A percentile compares a stretch with the other conserved stretches of the same genome.
phyloP scores from a whole-genome alignment of 495 filamentous ascomycete genomes.

The Hypoxylon subgilvum region DNA sequence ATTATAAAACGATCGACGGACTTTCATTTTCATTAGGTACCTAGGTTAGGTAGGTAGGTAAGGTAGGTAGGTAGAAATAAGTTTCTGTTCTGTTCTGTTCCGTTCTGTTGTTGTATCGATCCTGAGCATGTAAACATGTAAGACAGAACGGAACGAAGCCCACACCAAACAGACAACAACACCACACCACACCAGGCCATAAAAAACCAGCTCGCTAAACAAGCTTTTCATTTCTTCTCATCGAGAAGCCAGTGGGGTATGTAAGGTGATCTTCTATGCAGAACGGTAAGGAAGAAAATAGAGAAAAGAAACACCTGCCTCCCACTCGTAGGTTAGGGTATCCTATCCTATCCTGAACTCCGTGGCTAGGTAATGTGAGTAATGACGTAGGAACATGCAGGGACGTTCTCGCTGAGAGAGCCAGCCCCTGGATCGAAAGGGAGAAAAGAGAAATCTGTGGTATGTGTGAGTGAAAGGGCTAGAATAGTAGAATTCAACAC shows the following conservation, averaged over 20 bases:
- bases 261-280: too few species aligned
- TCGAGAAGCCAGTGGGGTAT: too few species aligned
- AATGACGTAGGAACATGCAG: not conserved
- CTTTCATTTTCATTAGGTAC: not conserved
- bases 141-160: not conserved
- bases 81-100: too few species aligned
- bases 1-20: not conserved
- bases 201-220: not conserved
- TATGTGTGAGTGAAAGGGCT: too few species aligned
- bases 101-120: too few species aligned
- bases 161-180: not conserved
- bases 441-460: too few species aligned
- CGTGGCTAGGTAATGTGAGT: too few species aligned
- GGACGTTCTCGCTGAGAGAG: too few species aligned
- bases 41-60: not conserved
- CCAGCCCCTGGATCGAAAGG: too few species aligned
- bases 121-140: not conserved
- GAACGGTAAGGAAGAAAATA: not conserved
- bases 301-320: not conserved
- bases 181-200: not conserved
- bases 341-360: conserved; percentile 19
- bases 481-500: too few species aligned
- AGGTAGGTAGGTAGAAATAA: not conserved
- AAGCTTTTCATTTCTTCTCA: not conserved
- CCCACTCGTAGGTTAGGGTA: too few species aligned